Percentiles rank a stretch among this genome's conserved stretches.
Evolutionary conservation across 257 asterid species (phyloP).

Genomic region (Leonotis leonurus): DNA sequence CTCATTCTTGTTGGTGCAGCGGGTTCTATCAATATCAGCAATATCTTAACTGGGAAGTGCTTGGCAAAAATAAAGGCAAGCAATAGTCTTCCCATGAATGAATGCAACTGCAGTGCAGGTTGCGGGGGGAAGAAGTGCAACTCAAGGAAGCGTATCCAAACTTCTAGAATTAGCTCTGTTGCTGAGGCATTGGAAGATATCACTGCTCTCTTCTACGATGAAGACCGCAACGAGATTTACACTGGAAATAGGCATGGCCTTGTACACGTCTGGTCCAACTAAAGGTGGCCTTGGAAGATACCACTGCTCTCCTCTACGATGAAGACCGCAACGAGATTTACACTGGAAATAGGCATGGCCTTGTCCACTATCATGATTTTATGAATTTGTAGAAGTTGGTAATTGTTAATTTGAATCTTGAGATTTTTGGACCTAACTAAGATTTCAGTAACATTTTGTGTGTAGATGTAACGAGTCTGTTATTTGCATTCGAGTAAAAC

Average conservation of each 20-base stretch:
- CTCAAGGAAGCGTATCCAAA: slow-evolving; percentile 39
- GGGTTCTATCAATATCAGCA: slow-evolving; percentile 93
- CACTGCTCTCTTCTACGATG: slow-evolving; percentile 92
- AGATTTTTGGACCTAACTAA: not conserved
- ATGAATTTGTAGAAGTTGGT: not conserved
- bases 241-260: slow-evolving; percentile 84
- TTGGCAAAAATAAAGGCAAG: slow-evolving; percentile 82
- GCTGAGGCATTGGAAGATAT: slow-evolving; percentile 93
- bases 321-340: slow-evolving; percentile 98
- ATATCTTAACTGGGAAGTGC: slow-evolving; percentile 91
- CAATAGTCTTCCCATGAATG: slow-evolving; percentile 41
- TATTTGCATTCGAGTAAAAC: slow-evolving; percentile 6
- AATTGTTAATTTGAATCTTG: not conserved
- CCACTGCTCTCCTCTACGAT: slow-evolving; percentile 88
- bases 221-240: slow-evolving; percentile 96
- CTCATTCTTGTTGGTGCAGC: slow-evolving; percentile 42
- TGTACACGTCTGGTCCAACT: slow-evolving; percentile 96
- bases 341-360: slow-evolving; percentile 61
- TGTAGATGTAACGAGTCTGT: slow-evolving; percentile 21
- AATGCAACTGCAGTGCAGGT: slow-evolving; percentile 47
- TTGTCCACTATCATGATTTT: not conserved
- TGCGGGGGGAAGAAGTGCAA: slow-evolving; percentile 66
- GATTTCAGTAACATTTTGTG: slow-evolving; percentile 13
- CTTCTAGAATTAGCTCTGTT: slow-evolving; percentile 55
- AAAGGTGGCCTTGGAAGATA: slow-evolving; percentile 58